Base-by-base conservation (phyloP, 176 grass and related monocot genomes). In the Areca catechu region DNA sequence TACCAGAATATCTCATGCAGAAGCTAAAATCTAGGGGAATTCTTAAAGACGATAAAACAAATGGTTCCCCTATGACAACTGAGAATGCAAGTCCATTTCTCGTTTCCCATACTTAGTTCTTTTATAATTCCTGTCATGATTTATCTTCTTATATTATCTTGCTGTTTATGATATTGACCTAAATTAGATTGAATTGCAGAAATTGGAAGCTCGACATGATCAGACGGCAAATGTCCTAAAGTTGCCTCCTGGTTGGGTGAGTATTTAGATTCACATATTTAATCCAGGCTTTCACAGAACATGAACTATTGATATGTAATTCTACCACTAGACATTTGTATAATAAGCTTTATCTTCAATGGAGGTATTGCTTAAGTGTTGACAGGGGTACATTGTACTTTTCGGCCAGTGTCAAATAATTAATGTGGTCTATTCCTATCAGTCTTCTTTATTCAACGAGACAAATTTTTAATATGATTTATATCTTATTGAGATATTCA, bases 1-100 rank as follows among this genome's bases (percentile, higher is more conserved):
- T 98, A 60, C 93, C 93, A 1, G 93, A 92, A 0, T 98, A 82
- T 72, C 77, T 98, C 58, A 98, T 78, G 76, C 69, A 89, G 65
- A 89, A 64, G 61, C 66, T 98, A 63, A 92, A 60, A 77, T 75
- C 84, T 49, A 92, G 87, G 80, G 87, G 87, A 51, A 92, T 92
- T 78, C n/a, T 98, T 61, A 88, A 83, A 92, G 81, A 89, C 5
- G 73, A 75, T 22, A 69, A 14, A 67, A 6, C 52, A 63, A 88
- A 83, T 73, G 78, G 67, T 57, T 57, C 24, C 43, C 54, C 5
- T 22, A 56, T 3, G 5, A 55, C 50, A 63, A 63, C 59, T 69
- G 80, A 82, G 43, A 85, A 68, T 78, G 92, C 61, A 80, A 85
- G 75, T 71, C 62, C 29, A 74, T 49, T n/a, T 57, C 50, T 25